These are phyloP conservation scores for Pythium guiyangense DNA, from an alignment of 352 stramenopile genomes.

Conservation along the genomic window DNA sequence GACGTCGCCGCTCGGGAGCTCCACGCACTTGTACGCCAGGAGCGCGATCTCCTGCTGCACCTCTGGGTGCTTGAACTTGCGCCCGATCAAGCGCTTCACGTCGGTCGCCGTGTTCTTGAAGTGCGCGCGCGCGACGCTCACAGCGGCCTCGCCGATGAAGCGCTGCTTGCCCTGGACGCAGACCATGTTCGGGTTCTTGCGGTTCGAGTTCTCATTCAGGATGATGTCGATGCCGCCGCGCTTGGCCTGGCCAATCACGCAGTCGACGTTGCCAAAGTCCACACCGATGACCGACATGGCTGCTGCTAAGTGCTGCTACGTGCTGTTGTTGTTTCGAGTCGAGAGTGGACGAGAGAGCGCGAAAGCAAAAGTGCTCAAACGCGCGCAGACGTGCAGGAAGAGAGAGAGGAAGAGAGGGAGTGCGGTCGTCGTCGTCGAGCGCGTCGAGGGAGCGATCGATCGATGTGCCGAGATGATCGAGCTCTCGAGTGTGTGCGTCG, in stretches of 20 bases:
- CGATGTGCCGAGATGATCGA: too few relatives aligned
- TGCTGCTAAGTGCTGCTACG: not conserved
- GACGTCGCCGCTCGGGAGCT: slow-evolving; percentile 85
- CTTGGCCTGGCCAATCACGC: slow-evolving; percentile 95
- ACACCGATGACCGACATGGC: slow-evolving; percentile 96
- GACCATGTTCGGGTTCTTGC: slow-evolving; percentile 95
- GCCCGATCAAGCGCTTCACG: slow-evolving; percentile 97
- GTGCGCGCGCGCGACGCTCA: slow-evolving; percentile 92
- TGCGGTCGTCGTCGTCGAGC: too few relatives aligned
- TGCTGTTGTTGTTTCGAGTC: slow-evolving; percentile 4
- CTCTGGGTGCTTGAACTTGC: slow-evolving; percentile 94
- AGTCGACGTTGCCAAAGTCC: slow-evolving; percentile 96
- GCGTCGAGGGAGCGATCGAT: too few relatives aligned
- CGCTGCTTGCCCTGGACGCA: slow-evolving; percentile 89
- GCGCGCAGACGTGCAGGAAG: not conserved
- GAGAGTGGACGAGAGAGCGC: slow-evolving; percentile 3
- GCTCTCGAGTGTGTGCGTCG: too few relatives aligned
- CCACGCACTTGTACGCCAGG: slow-evolving; percentile 89
- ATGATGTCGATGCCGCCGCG: slow-evolving; percentile 98
- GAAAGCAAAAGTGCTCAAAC: slow-evolving; percentile 6
- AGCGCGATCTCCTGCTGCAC: slow-evolving; percentile 94
- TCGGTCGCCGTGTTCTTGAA: slow-evolving; percentile 98
- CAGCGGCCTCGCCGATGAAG: slow-evolving; percentile 91
- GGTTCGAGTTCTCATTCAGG: slow-evolving; percentile 99
- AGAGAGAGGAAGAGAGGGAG: too few relatives aligned